Evolutionary conservation across 768 basidiomycete species (phyloP).

Genomic region (Daedaleopsis nitida): DNA sequence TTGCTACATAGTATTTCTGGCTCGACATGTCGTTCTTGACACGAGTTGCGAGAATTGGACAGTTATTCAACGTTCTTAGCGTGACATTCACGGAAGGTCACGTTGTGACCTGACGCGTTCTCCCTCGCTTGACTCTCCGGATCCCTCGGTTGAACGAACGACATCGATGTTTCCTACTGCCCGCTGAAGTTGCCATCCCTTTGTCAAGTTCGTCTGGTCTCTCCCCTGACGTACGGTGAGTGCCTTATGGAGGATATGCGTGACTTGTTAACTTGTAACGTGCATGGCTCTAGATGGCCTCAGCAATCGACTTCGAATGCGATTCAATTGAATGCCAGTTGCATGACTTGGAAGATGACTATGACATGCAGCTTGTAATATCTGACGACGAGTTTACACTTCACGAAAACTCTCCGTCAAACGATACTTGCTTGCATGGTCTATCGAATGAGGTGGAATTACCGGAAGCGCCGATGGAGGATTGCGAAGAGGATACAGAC

Average conservation of each 20-base stretch:
- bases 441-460: too few species aligned
- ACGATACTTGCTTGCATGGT: not conserved
- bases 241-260: not conserved
- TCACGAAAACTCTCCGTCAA: not conserved
- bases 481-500: not conserved
- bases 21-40: not conserved
- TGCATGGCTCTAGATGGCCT: not conserved
- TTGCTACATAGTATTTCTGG: not conserved
- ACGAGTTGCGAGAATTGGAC: not conserved
- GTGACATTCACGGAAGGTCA: constrained; percentile 17
- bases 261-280: too few species aligned
- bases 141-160: too few species aligned
- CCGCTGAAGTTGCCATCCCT: not conserved
- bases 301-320: too few species aligned
- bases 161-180: too few species aligned
- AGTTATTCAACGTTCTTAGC: not conserved
- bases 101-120: constrained; percentile 14
- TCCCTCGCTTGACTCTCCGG: not conserved
- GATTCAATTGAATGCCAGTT: too few species aligned
- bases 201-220: not conserved
- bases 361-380: not conserved
- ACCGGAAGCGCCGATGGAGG: not conserved
- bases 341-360: not conserved
- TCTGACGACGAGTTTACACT: constrained; percentile 4
- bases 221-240: not conserved